These are phyloP conservation scores for Oryza australiensis DNA, from an alignment of 176 grass and related monocot genomes.

Conservation along the genomic window DNA sequence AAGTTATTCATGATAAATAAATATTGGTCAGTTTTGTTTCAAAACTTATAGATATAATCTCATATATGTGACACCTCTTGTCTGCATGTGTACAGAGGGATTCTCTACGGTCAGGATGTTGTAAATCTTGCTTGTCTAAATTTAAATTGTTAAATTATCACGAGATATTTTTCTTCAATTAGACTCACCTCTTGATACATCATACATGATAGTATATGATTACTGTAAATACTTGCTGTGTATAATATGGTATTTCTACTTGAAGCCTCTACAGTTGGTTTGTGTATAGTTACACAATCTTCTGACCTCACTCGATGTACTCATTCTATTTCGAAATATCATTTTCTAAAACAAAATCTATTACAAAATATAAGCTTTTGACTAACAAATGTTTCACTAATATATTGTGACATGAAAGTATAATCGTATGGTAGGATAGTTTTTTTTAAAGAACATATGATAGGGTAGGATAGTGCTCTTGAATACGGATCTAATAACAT, in stretches of 20 bases:
- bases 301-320: background rate
- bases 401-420: too few species aligned
- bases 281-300: background rate
- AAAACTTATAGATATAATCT: background rate
- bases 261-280: background rate
- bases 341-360: too few species aligned
- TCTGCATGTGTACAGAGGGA: background rate
- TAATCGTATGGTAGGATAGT: too few species aligned
- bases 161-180: background rate
- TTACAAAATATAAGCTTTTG: too few species aligned
- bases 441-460: too few species aligned
- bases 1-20: background rate
- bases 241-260: background rate
- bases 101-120: background rate
- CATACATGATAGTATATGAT: background rate
- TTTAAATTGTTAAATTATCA: background rate
- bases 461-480: too few species aligned
- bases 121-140: background rate
- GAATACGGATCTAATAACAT: too few species aligned
- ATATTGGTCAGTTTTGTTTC: background rate
- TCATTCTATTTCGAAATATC: too few species aligned
- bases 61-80: background rate
- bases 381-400: too few species aligned
- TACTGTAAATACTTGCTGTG: background rate
- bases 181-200: background rate